Evolutionary conservation across 2,329 filamentous ascomycete genomes (phyloP), one percentile per base, ranked within the genome.

Genomic region (Pseudogymnoascus sp.): DNA sequence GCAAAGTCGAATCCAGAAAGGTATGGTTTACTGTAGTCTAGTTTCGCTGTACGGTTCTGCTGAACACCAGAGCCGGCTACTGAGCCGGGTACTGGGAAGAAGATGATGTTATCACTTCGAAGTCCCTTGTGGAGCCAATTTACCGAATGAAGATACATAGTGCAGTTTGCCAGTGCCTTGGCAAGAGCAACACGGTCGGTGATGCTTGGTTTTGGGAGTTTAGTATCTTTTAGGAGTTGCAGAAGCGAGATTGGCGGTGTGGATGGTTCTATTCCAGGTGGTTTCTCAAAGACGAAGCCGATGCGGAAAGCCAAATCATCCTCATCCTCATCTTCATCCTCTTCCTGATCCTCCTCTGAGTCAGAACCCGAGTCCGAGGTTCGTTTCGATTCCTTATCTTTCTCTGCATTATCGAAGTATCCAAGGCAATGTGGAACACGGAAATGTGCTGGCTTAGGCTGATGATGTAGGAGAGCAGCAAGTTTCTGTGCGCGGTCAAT

Each of bases 81-180:
- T n/a, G n/a, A n/a, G n/a, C n/a, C n/a, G n/a, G n/a, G n/a, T n/a
- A 68, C 65, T 33, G 72, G 72, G 68, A 82, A 83, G 70, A 84
- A 83, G 10, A 85, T 69, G 31, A 85, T 75, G 68, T 82, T 84
- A 62, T 80, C 74, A 64, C 77, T 79, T 11, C 82, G 78, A 4
- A 85, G 74, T n/a, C 81, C 81, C 67, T 85, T 85, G 74, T 84
- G 82, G 5, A 85, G 75, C 82, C 82, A 84, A 65, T 82, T 78
- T 1, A 83, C 80, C 2, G 80, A 77, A 67, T 84, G 82, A 0
- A 84, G 75, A 63, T 83, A 82, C 56, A 84, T 72, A 2, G 86
- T 70, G 17, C 79, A 83, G 67, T 81, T 80, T 63, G 80, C 76
- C 31, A 85, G 74, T 26, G 79, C 78, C 56, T 78, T 76, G 50